Percentiles rank a stretch among this genome's conserved stretches.
Conservation (phyloP, 83 land plant species). For the Picea mariana region DNA sequence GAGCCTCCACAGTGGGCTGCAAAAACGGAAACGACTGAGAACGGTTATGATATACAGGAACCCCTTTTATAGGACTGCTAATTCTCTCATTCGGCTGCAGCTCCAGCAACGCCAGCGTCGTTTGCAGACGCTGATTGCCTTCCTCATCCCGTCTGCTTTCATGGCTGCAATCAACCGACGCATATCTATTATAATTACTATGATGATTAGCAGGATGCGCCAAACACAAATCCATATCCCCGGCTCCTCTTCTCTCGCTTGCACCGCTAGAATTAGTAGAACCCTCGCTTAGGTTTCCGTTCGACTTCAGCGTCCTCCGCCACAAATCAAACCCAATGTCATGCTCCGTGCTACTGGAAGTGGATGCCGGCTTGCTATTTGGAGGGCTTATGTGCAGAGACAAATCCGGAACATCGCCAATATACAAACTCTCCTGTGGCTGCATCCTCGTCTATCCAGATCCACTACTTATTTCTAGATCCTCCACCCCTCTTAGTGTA, state of each 20-base stretch:
- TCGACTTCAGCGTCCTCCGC: conserved; percentile 10
- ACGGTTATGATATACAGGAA: conserved; percentile 49
- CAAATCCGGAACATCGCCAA: conserved; percentile 27
- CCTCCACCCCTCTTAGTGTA: background rate
- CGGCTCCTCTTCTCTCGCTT: background rate
- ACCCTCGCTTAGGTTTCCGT: conserved; percentile 16
- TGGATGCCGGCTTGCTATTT: conserved; percentile 17
- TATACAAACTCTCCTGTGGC: background rate
- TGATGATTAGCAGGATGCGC: background rate
- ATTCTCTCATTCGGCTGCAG: conserved; percentile 10
- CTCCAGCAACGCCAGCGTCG: background rate
- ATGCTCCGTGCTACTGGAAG: background rate
- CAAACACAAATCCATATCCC: background rate
- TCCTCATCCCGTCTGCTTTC: conserved; percentile 14
- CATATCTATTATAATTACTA: background rate
- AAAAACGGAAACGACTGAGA: conserved; percentile 18
- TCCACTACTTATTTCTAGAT: background rate
- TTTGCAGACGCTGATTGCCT: background rate
- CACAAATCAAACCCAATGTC: conserved; percentile 4
- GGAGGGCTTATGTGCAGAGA: conserved; percentile 65
- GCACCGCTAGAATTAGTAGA: conserved; percentile 14
- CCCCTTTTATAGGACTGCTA: conserved; percentile 45
- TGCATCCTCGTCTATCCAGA: background rate
- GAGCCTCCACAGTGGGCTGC: conserved; percentile 11
- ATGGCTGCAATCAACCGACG: background rate